Evolutionary conservation across 257 asterid genomes (phyloP).

Genomic region (Ophiorrhiza pumila): DNA sequence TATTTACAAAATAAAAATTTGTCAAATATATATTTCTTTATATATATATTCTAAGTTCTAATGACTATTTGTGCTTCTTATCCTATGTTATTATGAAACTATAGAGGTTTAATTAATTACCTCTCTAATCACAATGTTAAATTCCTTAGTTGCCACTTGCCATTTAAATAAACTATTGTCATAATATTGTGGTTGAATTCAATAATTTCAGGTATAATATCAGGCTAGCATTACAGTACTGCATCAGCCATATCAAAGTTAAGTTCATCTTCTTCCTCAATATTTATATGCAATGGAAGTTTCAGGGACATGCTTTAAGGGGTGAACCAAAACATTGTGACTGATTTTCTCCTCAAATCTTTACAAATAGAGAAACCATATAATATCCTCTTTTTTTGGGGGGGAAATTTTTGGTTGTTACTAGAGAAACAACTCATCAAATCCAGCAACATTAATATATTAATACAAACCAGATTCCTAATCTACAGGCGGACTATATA

Average conservation of each 20-base stretch:
- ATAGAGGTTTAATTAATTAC: background rate
- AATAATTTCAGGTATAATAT: too few species aligned
- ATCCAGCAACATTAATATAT: conserved; percentile 1
- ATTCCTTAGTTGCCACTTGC: too few species aligned
- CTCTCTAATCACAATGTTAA: background rate
- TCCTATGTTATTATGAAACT: background rate
- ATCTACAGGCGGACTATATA: too few species aligned
- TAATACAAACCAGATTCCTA: conserved; percentile 3
- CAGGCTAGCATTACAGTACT: too few species aligned
- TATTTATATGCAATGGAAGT: too few species aligned
- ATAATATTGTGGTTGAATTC: too few species aligned
- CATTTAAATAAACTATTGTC: too few species aligned
- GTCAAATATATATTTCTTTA: background rate
- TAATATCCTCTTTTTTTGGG: background rate
- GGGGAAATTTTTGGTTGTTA: background rate
- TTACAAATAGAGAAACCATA: background rate
- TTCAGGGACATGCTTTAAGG: too few species aligned
- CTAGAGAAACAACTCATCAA: conserved; percentile 10
- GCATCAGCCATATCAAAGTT: too few species aligned
- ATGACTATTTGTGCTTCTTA: background rate
- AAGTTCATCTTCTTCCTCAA: too few species aligned
- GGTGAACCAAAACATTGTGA: too few species aligned
- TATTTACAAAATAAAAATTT: background rate
- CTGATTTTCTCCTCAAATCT: too few species aligned
- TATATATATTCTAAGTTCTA: background rate